Percentiles rank a stretch among this genome's conserved stretches.
These are phyloP conservation scores for Aspergillus haitiensis DNA, from an alignment of 495 filamentous ascomycete genomes.

Conservation along the genomic window DNA sequence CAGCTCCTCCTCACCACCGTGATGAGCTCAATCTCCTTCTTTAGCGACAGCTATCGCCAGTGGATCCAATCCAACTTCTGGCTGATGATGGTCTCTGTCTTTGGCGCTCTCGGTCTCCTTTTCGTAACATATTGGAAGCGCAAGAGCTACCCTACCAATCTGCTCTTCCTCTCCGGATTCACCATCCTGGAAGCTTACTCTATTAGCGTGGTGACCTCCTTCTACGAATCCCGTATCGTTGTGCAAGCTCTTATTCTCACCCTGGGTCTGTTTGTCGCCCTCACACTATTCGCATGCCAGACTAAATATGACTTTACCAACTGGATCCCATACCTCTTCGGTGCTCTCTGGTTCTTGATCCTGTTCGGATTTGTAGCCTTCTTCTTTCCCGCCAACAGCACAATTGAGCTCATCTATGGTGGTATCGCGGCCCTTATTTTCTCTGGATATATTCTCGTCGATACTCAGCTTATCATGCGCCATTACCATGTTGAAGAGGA, in stretches of 20 bases:
- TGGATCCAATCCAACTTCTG: constrained; percentile 87
- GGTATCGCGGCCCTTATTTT: constrained; percentile 82
- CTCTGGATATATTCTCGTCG: constrained; percentile 89
- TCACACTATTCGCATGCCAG: constrained; percentile 95
- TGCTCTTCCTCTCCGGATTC: constrained; percentile 89
- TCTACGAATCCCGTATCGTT: constrained; percentile 78
- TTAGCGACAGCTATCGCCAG: constrained; percentile 69
- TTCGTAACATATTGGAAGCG: constrained; percentile 95
- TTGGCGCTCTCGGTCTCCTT: constrained; percentile 80
- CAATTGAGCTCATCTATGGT: constrained; percentile 79
- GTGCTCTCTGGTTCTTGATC: constrained; percentile 82
- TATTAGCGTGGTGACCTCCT: constrained; percentile 86
- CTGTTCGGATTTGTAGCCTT: constrained; percentile 87
- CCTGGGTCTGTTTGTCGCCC: constrained; percentile 85
- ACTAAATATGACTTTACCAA: constrained; percentile 96
- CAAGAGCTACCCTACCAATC: constrained; percentile 92
- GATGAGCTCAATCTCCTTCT: constrained; percentile 82
- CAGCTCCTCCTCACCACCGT: constrained; percentile 83
- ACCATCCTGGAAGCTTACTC: constrained; percentile 92
- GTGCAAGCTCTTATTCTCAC: constrained; percentile 89
- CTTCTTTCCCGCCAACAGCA: constrained; percentile 79
- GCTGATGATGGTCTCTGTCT: constrained; percentile 81
- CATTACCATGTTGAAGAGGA: constrained; percentile 98
- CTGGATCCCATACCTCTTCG: constrained; percentile 95
- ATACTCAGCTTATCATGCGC: constrained; percentile 92